These are phyloP conservation scores for Fusarium heterosporum DNA, from an alignment of 2,329 filamentous ascomycete genomes.

Conservation along the genomic window DNA sequence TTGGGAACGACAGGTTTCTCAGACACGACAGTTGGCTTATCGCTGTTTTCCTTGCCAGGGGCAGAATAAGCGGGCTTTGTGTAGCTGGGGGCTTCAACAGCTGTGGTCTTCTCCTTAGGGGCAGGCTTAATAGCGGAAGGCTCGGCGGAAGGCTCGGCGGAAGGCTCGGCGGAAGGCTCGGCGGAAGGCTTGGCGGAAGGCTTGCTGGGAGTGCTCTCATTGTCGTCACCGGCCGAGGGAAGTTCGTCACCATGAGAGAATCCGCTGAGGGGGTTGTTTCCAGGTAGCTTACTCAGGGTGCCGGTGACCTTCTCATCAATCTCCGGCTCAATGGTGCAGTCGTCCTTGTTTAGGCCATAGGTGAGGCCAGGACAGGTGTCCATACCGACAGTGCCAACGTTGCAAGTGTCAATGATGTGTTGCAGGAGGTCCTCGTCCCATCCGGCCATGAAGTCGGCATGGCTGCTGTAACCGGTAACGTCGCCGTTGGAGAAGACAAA, in stretches of 20 bases:
- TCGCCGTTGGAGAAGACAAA: slow-evolving; percentile 79
- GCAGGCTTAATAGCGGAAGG: slow-evolving; percentile 29
- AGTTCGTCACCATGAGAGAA: slow-evolving; percentile 58
- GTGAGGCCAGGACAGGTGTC: slow-evolving; percentile 70
- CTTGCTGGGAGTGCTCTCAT: slow-evolving; percentile 18
- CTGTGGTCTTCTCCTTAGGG: slow-evolving; percentile 26
- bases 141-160: slow-evolving; percentile 3
- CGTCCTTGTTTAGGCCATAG: slow-evolving; percentile 62
- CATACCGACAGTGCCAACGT: slow-evolving; percentile 69
- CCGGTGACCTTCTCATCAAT: slow-evolving; percentile 60
- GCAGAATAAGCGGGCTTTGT: slow-evolving; percentile 15
- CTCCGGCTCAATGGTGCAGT: slow-evolving; percentile 64
- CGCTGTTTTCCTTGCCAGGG: not conserved
- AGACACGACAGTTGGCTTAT: slow-evolving; percentile 9
- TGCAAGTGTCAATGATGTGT: slow-evolving; percentile 74
- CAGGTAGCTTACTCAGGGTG: slow-evolving; percentile 63
- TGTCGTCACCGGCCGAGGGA: slow-evolving; percentile 21
- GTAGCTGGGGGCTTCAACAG: slow-evolving; percentile 15
- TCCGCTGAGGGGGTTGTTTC: slow-evolving; percentile 65
- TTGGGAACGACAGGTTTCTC: slow-evolving; percentile 18
- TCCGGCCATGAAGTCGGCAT: slow-evolving; percentile 79
- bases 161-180: slow-evolving; percentile 17
- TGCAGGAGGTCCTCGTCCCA: slow-evolving; percentile 76
- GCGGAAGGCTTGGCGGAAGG: slow-evolving; percentile 7
- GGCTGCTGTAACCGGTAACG: slow-evolving; percentile 74